Conservation (phyloP, 140 eudicot species). For the Erigeron philadelphicus region DNA sequence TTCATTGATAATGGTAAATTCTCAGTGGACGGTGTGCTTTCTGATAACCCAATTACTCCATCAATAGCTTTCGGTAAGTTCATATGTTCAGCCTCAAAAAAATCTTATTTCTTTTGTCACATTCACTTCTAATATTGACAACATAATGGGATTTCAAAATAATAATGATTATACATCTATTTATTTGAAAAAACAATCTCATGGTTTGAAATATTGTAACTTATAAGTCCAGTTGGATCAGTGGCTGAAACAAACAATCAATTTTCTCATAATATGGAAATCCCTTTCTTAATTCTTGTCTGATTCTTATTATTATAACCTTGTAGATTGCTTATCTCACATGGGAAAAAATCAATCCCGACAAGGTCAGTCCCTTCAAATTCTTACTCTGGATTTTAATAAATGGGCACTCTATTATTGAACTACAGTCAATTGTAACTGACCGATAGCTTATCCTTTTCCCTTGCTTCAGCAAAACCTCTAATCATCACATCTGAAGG, state of each 20-base stretch:
- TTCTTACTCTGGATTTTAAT: neutral
- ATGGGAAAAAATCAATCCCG: conserved; percentile 39
- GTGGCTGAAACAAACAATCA: neutral
- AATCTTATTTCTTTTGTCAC: too few species aligned
- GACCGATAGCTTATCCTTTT: conserved; percentile 23
- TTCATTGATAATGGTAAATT: conserved; percentile 63
- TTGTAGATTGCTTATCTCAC: conserved; percentile 85
- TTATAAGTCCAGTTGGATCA: conserved; percentile 3
- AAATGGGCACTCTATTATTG: conserved; percentile 2
- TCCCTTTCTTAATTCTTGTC: neutral
- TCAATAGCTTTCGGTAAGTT: conserved; percentile 65
- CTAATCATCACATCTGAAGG: conserved; percentile 74
- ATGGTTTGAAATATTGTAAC: too few species aligned
- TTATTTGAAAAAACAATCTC: neutral
- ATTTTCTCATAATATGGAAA: conserved; percentile 9
- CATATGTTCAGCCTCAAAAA: conserved; percentile 12
- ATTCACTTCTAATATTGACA: neutral
- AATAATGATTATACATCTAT: neutral
- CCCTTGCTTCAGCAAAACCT: conserved; percentile 48
- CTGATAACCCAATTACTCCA: conserved; percentile 83
- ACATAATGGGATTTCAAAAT: neutral
- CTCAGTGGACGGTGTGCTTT: conserved; percentile 85
- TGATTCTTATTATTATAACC: conserved; percentile 21
- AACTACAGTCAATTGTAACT: neutral
- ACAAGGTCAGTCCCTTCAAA: conserved; percentile 34